Evolutionary conservation across 73 alveolate species (phyloP), one percentile per base, ranked within the genome.

Genomic region (Symbiodinium pilosum): DNA sequence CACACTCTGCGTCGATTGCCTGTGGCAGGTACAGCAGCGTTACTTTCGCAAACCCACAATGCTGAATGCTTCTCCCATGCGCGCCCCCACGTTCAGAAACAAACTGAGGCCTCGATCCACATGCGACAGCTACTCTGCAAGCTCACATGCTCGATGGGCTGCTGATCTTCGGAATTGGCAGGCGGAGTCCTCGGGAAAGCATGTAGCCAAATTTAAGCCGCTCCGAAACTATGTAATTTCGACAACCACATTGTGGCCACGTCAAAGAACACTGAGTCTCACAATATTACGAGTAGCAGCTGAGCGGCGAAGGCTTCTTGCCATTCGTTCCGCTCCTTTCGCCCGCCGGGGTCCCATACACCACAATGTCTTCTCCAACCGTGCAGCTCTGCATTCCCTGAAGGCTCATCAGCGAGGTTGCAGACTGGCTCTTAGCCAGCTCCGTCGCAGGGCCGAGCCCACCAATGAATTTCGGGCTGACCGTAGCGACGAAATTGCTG

Each of bases 1-100:
- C 96, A 34, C 96, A 91, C 87, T 91, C 96, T 1, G 87, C 75
- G 43, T 91, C 96, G 64, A 91, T 69, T 40, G 96, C 95, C 95
- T 88, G 47, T 20, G 24, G 39, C 30, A 39, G 16, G n/a, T 83
- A 56, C 36, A 34, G 59, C 28, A 83, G 44, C 20, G 32, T 1
- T 24, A 54, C 20, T 26, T 54, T 54, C 36, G 87, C n/a, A 75
- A 75, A 75, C 87, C 7, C 30, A 40, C n/a, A 7, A 68, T n/a
- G 83, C 36, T n/a, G 32, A 11, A 20, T 36, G 44, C 85, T n/a
- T 34, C 43, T 4, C 21, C 85, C 85, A 26, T 21, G 44, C 26
- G 88, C 28, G n/a, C n/a, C n/a, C 39, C 16, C 38, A 26, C 81
- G 18, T 44, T 59, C 32, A 59, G 6, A 26, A 28, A 59, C 59